A percentile compares a stretch with the other conserved stretches of the same genome.
These are phyloP conservation scores for Tricladium varicosporioides DNA, from an alignment of 2,329 filamentous ascomycete species.

Conservation along the genomic window DNA sequence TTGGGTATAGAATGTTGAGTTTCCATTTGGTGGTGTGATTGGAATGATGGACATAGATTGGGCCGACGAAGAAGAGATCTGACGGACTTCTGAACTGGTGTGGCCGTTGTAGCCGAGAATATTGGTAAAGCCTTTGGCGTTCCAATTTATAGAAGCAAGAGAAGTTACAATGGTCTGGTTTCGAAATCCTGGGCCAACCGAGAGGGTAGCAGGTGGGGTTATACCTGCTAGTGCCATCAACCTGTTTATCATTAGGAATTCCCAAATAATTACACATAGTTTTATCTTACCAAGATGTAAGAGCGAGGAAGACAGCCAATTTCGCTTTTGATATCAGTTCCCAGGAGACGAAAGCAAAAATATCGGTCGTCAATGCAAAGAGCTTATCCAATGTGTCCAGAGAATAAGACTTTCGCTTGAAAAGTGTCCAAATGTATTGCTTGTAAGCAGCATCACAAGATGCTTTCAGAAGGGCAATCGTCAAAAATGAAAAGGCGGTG, in stretches of 20 bases:
- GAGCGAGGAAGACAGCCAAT: background rate
- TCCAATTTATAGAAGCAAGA: background rate
- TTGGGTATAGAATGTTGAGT: constrained; percentile 16
- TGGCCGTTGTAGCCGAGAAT: constrained; percentile 2
- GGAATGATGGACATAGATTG: constrained; percentile 5
- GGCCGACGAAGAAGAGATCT: constrained; percentile 6
- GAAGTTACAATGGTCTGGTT: background rate
- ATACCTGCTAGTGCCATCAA: constrained; percentile 9
- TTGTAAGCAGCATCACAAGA: constrained; percentile 11
- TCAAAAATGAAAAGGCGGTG: constrained; percentile 19
- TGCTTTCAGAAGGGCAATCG: constrained; percentile 14
- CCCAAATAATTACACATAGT: background rate
- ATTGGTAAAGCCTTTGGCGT: background rate
- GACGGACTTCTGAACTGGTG: background rate
- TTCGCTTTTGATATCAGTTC: constrained; percentile 10
- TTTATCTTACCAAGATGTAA: constrained; percentile 4
- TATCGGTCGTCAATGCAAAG: constrained; percentile 17
- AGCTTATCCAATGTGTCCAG: constrained; percentile 20
- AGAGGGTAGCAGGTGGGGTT: constrained; percentile 9
- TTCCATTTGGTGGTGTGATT: constrained; percentile 2
- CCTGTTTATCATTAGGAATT: background rate
- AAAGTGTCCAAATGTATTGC: constrained; percentile 22
- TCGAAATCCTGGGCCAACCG: background rate
- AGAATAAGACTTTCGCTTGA: constrained; percentile 14
- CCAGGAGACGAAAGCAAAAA: constrained; percentile 7